Percentiles rank a stretch among this genome's conserved stretches.
Conservation (phyloP, 352 stramenopile genomes). For the Pythium vanterpoolii region DNA sequence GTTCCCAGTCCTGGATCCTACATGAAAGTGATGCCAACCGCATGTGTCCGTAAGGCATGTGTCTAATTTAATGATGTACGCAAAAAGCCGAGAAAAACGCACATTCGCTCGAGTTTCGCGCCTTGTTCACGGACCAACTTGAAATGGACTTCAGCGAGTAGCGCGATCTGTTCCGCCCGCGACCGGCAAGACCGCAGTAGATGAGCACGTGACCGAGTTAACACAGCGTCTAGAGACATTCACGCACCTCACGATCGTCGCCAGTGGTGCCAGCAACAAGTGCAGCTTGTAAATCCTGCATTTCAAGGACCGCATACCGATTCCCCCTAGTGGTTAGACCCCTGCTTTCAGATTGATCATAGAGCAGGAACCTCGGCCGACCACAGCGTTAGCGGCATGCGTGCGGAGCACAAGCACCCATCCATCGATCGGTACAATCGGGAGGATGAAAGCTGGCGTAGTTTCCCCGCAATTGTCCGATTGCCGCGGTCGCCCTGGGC, state of each 20-base stretch:
- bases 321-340: conserved; percentile 17
- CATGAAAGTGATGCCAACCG: conserved; percentile 3
- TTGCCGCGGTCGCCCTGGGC: neutral
- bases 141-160: conserved; percentile 79
- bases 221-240: neutral
- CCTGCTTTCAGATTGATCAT: neutral
- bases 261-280: conserved; percentile 42
- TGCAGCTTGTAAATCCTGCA: conserved; percentile 64
- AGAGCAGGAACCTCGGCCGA: neutral
- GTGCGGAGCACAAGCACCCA: neutral
- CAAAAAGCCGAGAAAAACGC: conserved; percentile 16
- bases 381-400: neutral
- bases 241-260: conserved; percentile 45
- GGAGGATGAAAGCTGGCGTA: conserved; percentile 8
- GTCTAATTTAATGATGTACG: neutral
- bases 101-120: conserved; percentile 83
- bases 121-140: conserved; percentile 73
- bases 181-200: neutral
- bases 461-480: conserved; percentile 16
- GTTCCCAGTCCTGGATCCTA: conserved; percentile 85
- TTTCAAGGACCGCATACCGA: conserved; percentile 6
- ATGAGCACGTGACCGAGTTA: conserved; percentile 11
- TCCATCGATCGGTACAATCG: conserved; percentile 18
- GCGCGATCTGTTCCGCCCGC: conserved; percentile 38
- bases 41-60: conserved; percentile 5